phyloP scores from a whole-genome alignment of 805 yeast genomes.

The Sugiyamaella mastotermitis region DNA sequence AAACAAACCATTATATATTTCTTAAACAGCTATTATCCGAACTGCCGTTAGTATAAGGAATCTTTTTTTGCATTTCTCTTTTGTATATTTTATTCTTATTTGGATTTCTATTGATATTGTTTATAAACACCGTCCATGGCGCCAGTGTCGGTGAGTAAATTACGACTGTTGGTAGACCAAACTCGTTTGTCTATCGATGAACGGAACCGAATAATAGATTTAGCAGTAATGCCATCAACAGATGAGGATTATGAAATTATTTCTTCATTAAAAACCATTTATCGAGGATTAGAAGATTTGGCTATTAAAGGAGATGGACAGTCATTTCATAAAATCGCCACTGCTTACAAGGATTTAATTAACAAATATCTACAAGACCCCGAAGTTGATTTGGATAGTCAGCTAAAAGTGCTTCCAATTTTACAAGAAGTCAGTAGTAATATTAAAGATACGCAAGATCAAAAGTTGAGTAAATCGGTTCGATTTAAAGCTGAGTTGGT shows the following conservation, averaged over 20 bases:
- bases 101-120: too few species aligned
- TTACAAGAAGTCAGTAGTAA: neutral
- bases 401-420: neutral
- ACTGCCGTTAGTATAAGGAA: too few species aligned
- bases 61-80: too few species aligned
- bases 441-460: neutral
- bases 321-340: neutral
- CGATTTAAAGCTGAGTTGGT: constrained; percentile 27
- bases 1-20: too few species aligned
- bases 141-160: constrained; percentile 12
- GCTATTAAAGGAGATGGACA: constrained; percentile 10
- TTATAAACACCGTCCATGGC: too few species aligned
- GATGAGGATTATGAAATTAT: constrained; percentile 27
- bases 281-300: constrained; percentile 22
- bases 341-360: constrained; percentile 2
- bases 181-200: constrained; percentile 28
- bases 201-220: constrained; percentile 23
- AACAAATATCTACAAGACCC: constrained; percentile 11
- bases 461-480: constrained; percentile 18
- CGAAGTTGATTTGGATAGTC: constrained; percentile 3
- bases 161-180: constrained; percentile 26
- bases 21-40: too few species aligned
- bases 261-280: constrained; percentile 19
- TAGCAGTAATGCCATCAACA: constrained; percentile 24
- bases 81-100: too few species aligned